Base-by-base conservation (phyloP, 345 rosid genomes). In the Trapa incisa region DNA sequence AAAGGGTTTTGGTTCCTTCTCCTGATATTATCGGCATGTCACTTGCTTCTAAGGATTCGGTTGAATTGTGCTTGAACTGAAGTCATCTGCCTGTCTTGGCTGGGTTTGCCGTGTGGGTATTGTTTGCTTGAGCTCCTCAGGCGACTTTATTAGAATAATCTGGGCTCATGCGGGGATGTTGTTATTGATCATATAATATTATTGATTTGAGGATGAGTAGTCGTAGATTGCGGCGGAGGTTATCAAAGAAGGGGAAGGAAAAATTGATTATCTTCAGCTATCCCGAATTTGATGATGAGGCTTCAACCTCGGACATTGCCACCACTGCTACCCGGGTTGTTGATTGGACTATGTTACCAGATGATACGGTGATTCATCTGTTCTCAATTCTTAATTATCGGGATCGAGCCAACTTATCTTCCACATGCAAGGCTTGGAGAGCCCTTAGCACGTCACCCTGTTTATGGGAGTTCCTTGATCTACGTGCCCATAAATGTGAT, bases 211-310 rank as follows among this genome's bases (percentile, higher is more conserved):
- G 68, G 76, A 78, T 68, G 9, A 93, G 88, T 96, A 88, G 80
- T 76, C 93, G 97, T 47, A 85, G 98, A 78, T 80, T 90, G 65
- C 65, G 92, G 78, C 81, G 87, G 32, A 90, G 81, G 78, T 85
- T 85, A 81, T 86, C 77, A 33, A 83, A 62, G 6, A 88, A 81
- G 74, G 87, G 87, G 68, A 80, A 80, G 65, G 87, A 82, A 58
- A 83, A 79, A 71, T 71, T 81, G 72, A 76, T 76, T 52, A 65
- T 80, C 43, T 72, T 76, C 17, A 65, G 89, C 74, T 87, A 74
- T 76, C 81, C 76, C 1, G 96, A 86, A 77, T 79, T 72, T 53
- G 87, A 79, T 69, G 78, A 76, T 22, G 86, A 72, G 64, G 78
- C 72, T 75, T 77, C 79, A 37, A 68, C 70, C 70, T 72, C 76